Evolutionary conservation across 257 asterid genomes (phyloP).

Genomic region (Agastache rugosa): DNA sequence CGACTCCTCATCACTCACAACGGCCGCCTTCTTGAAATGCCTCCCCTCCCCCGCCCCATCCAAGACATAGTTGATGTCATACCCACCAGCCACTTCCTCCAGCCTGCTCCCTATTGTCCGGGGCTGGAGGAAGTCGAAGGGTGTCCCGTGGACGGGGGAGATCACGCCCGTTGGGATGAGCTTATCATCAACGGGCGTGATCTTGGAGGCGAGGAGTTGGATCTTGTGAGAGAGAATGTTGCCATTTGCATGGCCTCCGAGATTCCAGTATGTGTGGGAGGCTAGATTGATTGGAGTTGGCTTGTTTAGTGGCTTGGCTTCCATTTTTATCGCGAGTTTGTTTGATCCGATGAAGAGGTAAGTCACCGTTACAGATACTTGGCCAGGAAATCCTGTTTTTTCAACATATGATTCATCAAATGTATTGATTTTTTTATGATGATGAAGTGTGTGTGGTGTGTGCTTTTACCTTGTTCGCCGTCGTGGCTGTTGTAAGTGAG

Average conservation of each 20-base stretch:
- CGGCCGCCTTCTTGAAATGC: constrained; percentile 58
- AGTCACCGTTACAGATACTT: constrained; percentile 58
- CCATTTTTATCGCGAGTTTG: constrained; percentile 62
- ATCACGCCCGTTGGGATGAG: constrained; percentile 84
- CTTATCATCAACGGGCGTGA: constrained; percentile 64
- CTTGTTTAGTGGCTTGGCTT: constrained; percentile 58
- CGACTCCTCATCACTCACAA: constrained; percentile 50
- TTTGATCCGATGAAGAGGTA: constrained; percentile 56
- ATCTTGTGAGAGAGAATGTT: constrained; percentile 62
- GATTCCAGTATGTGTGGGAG: constrained; percentile 89
- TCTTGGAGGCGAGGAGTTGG: constrained; percentile 56
- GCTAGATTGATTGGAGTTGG: constrained; percentile 84
- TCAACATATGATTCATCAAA: background rate
- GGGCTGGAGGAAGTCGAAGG: constrained; percentile 64
- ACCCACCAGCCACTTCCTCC: constrained; percentile 52
- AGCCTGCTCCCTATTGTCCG: constrained; percentile 55
- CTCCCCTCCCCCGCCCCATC: constrained; percentile 35
- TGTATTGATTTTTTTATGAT: background rate
- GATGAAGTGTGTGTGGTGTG: background rate
- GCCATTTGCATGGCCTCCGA: constrained; percentile 76
- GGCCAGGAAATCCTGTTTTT: constrained; percentile 77
- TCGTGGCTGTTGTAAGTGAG: constrained; percentile 68
- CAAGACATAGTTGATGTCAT: constrained; percentile 79
- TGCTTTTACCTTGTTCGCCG: constrained; percentile 74
- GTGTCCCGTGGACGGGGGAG: constrained; percentile 52